Percentiles rank a stretch among this genome's conserved stretches.
Evolutionary conservation across 495 filamentous ascomycete species (phyloP).

Genomic region (Daldinia caldariorum): DNA sequence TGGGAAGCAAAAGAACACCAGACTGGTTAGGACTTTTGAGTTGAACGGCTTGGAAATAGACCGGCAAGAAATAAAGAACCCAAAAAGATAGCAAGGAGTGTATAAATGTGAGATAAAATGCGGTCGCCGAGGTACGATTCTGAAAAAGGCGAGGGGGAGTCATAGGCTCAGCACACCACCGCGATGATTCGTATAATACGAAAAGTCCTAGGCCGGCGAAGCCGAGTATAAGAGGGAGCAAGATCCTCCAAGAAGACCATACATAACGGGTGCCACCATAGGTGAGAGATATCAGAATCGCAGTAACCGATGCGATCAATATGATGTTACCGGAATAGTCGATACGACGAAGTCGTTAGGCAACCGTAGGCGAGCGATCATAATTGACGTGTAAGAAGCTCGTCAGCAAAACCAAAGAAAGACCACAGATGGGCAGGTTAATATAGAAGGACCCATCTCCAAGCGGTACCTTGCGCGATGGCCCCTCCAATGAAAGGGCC

Average conservation of each 20-base stretch:
- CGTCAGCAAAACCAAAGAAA: constrained; percentile 32
- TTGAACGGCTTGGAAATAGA: constrained; percentile 59
- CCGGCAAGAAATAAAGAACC: constrained; percentile 56
- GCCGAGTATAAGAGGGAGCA: constrained; percentile 46
- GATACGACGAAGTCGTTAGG: constrained; percentile 31
- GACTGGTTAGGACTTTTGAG: constrained; percentile 22
- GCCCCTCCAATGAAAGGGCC: constrained; percentile 78
- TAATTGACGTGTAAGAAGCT: constrained; percentile 44
- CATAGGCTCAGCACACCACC: not conserved
- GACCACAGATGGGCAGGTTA: constrained; percentile 47
- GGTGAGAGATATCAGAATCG: constrained; percentile 46
- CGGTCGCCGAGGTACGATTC: constrained; percentile 39
- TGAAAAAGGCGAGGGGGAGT: too few relatives aligned
- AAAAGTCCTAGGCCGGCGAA: constrained; percentile 42
- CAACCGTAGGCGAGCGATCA: constrained; percentile 21
- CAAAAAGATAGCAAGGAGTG: constrained; percentile 43
- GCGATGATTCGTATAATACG: constrained; percentile 11
- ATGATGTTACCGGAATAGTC: constrained; percentile 49
- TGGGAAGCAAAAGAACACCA: not conserved
- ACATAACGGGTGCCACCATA: constrained; percentile 31
- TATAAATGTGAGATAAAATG: constrained; percentile 25
- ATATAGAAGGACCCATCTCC: constrained; percentile 54
- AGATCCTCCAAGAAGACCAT: constrained; percentile 44
- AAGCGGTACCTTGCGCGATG: constrained; percentile 60
- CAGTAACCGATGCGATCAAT: constrained; percentile 37